phyloP scores from a whole-genome alignment of 768 basidiomycete species.

The Lanmaoa rubissima region DNA sequence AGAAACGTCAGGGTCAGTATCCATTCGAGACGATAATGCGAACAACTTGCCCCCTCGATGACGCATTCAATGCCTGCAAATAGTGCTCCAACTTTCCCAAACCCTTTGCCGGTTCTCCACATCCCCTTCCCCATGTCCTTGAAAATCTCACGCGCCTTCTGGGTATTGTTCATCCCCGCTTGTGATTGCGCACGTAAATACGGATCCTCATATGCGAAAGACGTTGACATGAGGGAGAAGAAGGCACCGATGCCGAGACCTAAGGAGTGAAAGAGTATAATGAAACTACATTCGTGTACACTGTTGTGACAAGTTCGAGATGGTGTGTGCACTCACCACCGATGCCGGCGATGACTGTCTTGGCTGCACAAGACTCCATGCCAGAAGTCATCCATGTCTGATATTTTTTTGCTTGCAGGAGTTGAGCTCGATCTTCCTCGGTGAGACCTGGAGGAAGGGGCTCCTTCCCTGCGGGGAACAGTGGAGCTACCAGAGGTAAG shows the following conservation, averaged over 20 bases:
- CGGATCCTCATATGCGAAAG: constrained; percentile 95
- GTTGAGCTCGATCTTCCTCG: constrained; percentile 71
- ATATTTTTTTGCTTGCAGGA: constrained; percentile 73
- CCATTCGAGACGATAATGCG: background rate
- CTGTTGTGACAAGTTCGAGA: background rate
- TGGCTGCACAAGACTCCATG: constrained; percentile 85
- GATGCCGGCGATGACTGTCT: constrained; percentile 77
- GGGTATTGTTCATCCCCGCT: constrained; percentile 55
- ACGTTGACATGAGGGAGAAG: constrained; percentile 94
- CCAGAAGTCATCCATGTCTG: constrained; percentile 65
- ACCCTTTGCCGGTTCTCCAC: constrained; percentile 87
- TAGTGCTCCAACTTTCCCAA: constrained; percentile 90
- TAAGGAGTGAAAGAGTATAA: constrained; percentile 29
- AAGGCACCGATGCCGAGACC: constrained; percentile 93
- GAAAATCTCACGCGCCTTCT: constrained; percentile 83
- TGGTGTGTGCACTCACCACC: constrained; percentile 56
- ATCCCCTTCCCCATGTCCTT: constrained; percentile 94
- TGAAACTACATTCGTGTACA: constrained; percentile 5
- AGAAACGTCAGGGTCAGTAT: background rate
- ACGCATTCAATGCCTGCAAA: constrained; percentile 96
- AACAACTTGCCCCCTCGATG: constrained; percentile 79
- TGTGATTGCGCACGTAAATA: constrained; percentile 64
- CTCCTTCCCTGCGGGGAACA: constrained; percentile 84
- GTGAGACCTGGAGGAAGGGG: constrained; percentile 82
- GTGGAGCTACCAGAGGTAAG: constrained; percentile 54